Base-by-base conservation (phyloP, 208 protist genomes). In the Trypanosoma theileri region DNA sequence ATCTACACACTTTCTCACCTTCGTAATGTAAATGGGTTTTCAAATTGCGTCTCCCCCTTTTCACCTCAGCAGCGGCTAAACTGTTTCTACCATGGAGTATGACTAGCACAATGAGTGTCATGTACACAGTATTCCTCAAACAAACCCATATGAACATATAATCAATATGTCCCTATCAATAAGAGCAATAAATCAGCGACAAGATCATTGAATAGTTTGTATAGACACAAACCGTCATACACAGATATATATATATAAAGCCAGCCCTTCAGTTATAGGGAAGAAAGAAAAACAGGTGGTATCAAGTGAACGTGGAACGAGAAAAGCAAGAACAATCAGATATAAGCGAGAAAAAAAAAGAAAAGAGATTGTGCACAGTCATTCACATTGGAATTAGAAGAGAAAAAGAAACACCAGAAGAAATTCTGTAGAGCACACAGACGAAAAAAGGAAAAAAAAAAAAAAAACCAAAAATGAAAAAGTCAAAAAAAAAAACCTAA, bases 111-210 rank as follows among this genome's bases (percentile, higher is more conserved):
- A 35, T n/a, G 28, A 8, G 28, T 35, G 28, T 35, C 1, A 35
- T 35, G 28, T 6, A 1, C 6, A 35, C 28, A 35, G 6, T 35
- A n/a, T n/a, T n/a, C n/a, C n/a, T n/a, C n/a, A n/a, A n/a, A n/a
- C 28, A 35, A 35, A 6, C 28, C 1, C 28, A 35, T 35, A 35
- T 6, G 6, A 6, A 6, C 6, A 35, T 35, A 1, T 22, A 50
- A 62, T 35, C 48, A 62, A 45, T 35, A 50, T n/a, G 51, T 21
- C 13, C 2, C 11, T 50, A 28, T 64, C 10, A 31, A 67, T 35
- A 67, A 67, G 11, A 35, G 66, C n/a, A 59, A 59, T 42, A 55
- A 55, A 48, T 64, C 7, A 61, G 17, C 7, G 17, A 22, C 19
- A 51, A 45, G 16, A 51, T 62, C 21, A 35, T 62, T 4, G 4